A percentile compares a stretch with the other conserved stretches of the same genome.
Conservation (phyloP, 1,284 basidiomycete species). For the Pseudomicrostroma phylloplanum region DNA sequence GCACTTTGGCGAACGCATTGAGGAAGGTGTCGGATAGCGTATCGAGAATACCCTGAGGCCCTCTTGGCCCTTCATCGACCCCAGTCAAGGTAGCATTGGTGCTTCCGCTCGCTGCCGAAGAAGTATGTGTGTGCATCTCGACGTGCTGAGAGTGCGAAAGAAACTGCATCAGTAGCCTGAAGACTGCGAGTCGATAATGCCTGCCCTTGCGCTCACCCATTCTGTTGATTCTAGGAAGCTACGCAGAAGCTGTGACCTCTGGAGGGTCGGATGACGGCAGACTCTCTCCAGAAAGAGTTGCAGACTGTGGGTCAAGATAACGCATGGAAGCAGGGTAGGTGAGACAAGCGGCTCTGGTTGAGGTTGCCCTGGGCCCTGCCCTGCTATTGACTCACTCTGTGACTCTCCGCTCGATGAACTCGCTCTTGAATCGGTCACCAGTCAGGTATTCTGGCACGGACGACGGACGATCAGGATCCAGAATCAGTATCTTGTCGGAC, state of each 20-base stretch:
- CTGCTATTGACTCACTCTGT: conserved; percentile 63
- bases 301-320: conserved; percentile 58
- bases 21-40: conserved; percentile 90
- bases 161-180: neutral
- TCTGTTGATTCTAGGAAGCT: conserved; percentile 93
- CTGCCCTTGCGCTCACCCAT: conserved; percentile 72
- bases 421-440: conserved; percentile 89
- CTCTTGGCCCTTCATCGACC: conserved; percentile 5
- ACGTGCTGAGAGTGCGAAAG: conserved; percentile 26
- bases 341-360: too few relatives aligned
- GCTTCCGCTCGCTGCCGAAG: conserved; percentile 16
- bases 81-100: conserved; percentile 15
- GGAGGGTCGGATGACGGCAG: conserved; percentile 86
- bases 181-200: neutral
- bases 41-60: conserved; percentile 55
- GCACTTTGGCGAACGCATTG: conserved; percentile 87
- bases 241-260: conserved; percentile 76
- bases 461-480: neutral
- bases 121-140: conserved; percentile 47
- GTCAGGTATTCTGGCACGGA: conserved; percentile 67
- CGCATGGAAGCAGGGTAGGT: too few relatives aligned
- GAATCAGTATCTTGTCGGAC: neutral
- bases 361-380: too few relatives aligned
- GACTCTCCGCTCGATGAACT: conserved; percentile 88
- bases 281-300: conserved; percentile 87